Base-by-base conservation (phyloP, 768 basidiomycete species). In the Lentinula guzmanii region DNA sequence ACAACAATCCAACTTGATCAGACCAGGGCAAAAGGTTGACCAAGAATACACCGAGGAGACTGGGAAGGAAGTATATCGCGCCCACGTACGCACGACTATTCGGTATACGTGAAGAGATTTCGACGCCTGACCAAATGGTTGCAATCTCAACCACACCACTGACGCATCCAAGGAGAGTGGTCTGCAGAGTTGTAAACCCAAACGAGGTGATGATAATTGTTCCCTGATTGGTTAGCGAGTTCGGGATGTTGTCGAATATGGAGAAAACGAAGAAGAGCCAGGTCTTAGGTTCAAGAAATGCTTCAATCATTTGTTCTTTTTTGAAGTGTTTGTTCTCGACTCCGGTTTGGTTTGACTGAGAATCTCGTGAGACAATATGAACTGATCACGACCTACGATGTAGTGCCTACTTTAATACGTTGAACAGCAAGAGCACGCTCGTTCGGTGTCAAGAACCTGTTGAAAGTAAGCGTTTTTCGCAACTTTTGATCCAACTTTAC, bases 281-380 rank as follows among this genome's bases (percentile, higher is more conserved):
- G 0, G 87, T 88, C 70, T 90, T 91, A 0, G 85, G 82, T 66
- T 91, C 69, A 62, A 5, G 90, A 72, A 0, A 88, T 5, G 31
- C 51, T 34, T 52, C 28, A 90, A 69, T 82, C 74, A 0, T 46
- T 89, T 92, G 90, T 39, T 90, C 86, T 58, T 78, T 83, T 75
- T 92, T 92, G 74, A 89, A 92, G 54, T 79, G 79, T 66, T 92
- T 93, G 69, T 90, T 91, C 72, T 91, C 90, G 10, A 91, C 82
- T 35, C 90, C 91, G 0, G 87, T 88, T 82, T 92, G 89, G 64
- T 91, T 90, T 71, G 76, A 80, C 84, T 86, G 64, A 5, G 41
- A 33, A 33, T 15, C 7, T 56, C 8, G 41, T 56, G 37, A 56
- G 57, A n/a, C 28, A 28, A 28, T 31, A 8, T 18, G 24, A 13